Evolutionary conservation across 345 rosid genomes (phyloP).

Genomic region (Aquilaria sinensis): DNA sequence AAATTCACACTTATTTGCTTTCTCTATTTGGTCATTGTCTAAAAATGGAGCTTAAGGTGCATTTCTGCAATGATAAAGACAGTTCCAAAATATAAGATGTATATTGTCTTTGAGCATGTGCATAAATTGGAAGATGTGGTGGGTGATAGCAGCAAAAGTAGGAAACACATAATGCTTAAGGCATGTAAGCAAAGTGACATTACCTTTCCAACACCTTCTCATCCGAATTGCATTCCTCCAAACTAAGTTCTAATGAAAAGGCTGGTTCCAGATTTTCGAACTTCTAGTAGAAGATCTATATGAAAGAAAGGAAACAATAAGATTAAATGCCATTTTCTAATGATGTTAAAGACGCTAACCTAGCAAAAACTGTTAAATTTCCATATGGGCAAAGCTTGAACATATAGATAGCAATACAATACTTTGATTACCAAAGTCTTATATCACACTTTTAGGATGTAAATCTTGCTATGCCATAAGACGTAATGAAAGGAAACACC

Average conservation of each 20-base stretch:
- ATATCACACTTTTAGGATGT: neutral
- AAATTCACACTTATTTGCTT: slow-evolving; percentile 49
- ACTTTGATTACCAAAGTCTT: neutral
- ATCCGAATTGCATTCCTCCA: slow-evolving; percentile 26
- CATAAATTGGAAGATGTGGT: no score
- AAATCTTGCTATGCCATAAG: neutral
- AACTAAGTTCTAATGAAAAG: slow-evolving; percentile 18
- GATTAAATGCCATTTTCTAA: slow-evolving; percentile 40
- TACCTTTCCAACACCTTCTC: slow-evolving; percentile 34
- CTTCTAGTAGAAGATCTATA: slow-evolving; percentile 27
- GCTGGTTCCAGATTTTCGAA: slow-evolving; percentile 26
- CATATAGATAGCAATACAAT: neutral
- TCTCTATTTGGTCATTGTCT: slow-evolving; percentile 43
- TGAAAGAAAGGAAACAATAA: slow-evolving; percentile 54
- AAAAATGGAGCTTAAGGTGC: slow-evolving; percentile 30
- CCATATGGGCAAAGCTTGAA: neutral
- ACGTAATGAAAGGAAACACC: no score
- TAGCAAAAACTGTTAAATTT: slow-evolving; percentile 15
- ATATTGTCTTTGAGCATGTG: no score
- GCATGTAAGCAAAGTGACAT: slow-evolving; percentile 8
- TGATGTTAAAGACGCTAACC: slow-evolving; percentile 21
- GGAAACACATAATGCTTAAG: no score
- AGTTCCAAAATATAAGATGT: no score
- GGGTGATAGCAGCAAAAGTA: no score
- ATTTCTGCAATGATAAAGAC: slow-evolving; percentile 20